A percentile compares a stretch with the other conserved stretches of the same genome.
Evolutionary conservation across 2,329 filamentous ascomycete species (phyloP).

Genomic region (Taxawa tesnikishii): DNA sequence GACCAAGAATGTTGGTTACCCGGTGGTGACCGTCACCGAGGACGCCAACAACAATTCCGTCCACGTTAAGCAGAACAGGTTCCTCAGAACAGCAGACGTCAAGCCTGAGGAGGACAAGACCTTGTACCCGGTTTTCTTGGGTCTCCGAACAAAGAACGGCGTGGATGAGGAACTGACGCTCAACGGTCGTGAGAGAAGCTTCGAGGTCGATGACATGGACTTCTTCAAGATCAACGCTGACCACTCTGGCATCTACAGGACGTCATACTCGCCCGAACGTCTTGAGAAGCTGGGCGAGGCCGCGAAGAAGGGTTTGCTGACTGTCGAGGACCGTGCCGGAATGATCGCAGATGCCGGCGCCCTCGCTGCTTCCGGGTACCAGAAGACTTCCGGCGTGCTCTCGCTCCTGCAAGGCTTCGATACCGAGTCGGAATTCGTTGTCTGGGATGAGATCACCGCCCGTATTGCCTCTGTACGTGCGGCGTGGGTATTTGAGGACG

Average conservation of each 20-base stretch:
- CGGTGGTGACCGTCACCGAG: slow-evolving; percentile 78
- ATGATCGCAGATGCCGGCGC: slow-evolving; percentile 85
- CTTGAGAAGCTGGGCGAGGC: slow-evolving; percentile 79
- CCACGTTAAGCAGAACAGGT: slow-evolving; percentile 86
- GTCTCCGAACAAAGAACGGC: slow-evolving; percentile 71
- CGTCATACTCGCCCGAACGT: slow-evolving; percentile 72
- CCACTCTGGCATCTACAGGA: slow-evolving; percentile 85
- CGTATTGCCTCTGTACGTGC: slow-evolving; percentile 67
- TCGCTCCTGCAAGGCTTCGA: slow-evolving; percentile 77
- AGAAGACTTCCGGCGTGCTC: slow-evolving; percentile 81
- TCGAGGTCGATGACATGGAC: slow-evolving; percentile 65
- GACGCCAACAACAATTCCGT: slow-evolving; percentile 59
- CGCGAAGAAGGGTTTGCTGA: slow-evolving; percentile 66
- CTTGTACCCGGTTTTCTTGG: slow-evolving; percentile 81
- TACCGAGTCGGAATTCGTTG: slow-evolving; percentile 73
- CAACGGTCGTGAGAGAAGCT: slow-evolving; percentile 58
- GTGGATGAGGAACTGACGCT: slow-evolving; percentile 67
- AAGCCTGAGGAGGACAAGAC: slow-evolving; percentile 86
- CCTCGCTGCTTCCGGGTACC: slow-evolving; percentile 78
- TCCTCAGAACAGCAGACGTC: slow-evolving; percentile 82
- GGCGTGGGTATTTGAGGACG: slow-evolving; percentile 82
- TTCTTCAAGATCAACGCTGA: slow-evolving; percentile 98
- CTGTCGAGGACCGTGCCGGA: slow-evolving; percentile 82
- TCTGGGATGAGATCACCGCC: slow-evolving; percentile 85
- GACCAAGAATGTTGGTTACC: slow-evolving; percentile 94